Evolutionary conservation across 768 basidiomycete genomes (phyloP), one percentile per base, ranked within the genome.

Genomic region (Boletus subparvulus): DNA sequence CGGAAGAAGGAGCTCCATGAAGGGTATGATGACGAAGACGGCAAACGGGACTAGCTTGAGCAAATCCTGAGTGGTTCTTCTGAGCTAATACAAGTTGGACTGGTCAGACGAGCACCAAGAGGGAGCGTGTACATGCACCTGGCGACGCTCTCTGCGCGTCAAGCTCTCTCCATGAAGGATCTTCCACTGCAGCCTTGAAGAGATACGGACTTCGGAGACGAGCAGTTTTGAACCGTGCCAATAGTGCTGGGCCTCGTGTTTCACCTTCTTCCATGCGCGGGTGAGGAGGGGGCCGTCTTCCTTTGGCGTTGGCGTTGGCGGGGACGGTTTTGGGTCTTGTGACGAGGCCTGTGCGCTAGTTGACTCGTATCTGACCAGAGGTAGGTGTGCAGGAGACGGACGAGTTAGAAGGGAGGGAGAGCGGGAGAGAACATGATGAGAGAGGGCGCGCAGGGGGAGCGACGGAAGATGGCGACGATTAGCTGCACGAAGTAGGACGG

Each of bases 1-100:
- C 3, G 97, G 97, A 3, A 99, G 83, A 6, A 99, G 80, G 17
- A 99, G 71, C 70, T 98, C 97, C 96, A 98, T 98, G 80, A 98
- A 98, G 1, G 97, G 97, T 3, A 99, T 92, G 65, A 97, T 79
- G 60, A 98, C 69, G 76, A 99, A 98, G 48, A 93, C 93, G 8
- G 91, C 85, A 74, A 99, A 99, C 1, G 97, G 97, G 24, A 98
- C 86, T 14, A 99, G 85, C 32, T 97, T 86, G 51, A 99, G 74
- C 32, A 98, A 69, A 73, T 99, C 97, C 73, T 88, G 87, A 0
- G 95, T 98, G 2, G 97, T 99, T 44, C 96, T 86, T 73, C 82
- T 90, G 65, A 98, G 77, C 94, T 98, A 65, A 32, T 46, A 48
- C 16, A 28, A 45, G 16, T 16, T 14, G 41, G 21, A 17, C 14